Conservation (phyloP, 257 asterid species). For the Jasminum sambac region DNA sequence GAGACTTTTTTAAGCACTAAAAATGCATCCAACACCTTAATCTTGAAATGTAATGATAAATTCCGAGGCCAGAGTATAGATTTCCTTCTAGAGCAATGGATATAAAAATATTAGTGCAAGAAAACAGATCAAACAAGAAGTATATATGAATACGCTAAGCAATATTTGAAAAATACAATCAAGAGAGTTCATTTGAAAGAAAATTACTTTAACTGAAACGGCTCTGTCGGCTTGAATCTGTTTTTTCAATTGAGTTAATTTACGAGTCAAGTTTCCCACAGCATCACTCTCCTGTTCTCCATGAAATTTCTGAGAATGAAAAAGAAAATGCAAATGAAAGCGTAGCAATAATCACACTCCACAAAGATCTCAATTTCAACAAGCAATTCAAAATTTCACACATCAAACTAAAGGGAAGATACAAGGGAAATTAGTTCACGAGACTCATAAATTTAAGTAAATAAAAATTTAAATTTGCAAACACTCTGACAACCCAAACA, state of each 20-base stretch:
- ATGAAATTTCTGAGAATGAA: conserved; percentile 36
- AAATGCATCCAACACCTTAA: conserved; percentile 11
- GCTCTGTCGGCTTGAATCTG: conserved; percentile 64
- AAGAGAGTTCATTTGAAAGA: not conserved
- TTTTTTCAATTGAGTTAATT: conserved; percentile 57
- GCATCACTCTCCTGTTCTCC: conserved; percentile 50
- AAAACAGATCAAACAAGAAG: conserved; percentile 7
- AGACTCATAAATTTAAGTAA: too few species aligned
- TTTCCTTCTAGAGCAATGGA: conserved; percentile 7
- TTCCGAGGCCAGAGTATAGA: not conserved
- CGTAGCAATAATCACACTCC: not conserved
- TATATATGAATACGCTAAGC: not conserved
- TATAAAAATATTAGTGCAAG: conserved; percentile 9
- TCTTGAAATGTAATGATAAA: not conserved
- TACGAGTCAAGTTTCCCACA: conserved; percentile 33
- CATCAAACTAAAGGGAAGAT: too few species aligned
- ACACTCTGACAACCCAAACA: not conserved
- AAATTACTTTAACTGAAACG: conserved; percentile 51
- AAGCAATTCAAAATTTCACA: too few species aligned
- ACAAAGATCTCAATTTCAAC: not conserved
- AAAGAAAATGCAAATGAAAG: conserved; percentile 5
- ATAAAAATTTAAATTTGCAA: not conserved
- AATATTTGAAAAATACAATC: not conserved
- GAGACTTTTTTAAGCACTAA: not conserved
- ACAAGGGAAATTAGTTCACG: too few species aligned